Percentiles rank a stretch among this genome's conserved stretches.
Evolutionary conservation across 306 rosid genomes (phyloP).

Genomic region (Morella rubra): DNA sequence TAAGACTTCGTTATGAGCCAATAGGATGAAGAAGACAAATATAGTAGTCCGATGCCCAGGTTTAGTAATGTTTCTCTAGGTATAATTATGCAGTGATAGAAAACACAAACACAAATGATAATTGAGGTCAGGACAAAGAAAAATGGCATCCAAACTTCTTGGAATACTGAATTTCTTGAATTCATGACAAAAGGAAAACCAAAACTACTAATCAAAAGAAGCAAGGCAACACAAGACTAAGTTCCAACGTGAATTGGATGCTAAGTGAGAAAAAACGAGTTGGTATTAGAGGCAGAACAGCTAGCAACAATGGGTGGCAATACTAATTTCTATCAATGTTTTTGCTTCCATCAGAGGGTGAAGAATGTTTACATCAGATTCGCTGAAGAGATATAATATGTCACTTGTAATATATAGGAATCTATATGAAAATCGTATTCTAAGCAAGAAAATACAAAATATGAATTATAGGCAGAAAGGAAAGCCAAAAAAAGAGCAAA

Average conservation of each 20-base stretch:
- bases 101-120: slow-evolving; percentile 14
- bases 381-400: slow-evolving; percentile 3
- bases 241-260: neutral
- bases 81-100: slow-evolving; percentile 11
- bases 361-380: neutral
- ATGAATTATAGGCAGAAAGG: neutral
- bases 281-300: neutral
- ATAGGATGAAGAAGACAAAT: neutral
- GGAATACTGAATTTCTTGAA: neutral
- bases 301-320: neutral
- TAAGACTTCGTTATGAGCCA: neutral
- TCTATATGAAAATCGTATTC: neutral
- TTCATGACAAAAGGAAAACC: neutral
- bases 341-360: neutral
- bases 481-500: neutral
- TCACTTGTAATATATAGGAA: neutral
- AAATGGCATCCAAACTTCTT: neutral
- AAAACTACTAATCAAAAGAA: neutral
- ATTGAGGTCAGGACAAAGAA: slow-evolving; percentile 13
- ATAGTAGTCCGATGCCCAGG: neutral
- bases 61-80: neutral
- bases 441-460: slow-evolving; percentile 6
- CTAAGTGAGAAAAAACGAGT: neutral
- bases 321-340: neutral
- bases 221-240: neutral